Evolutionary conservation across 2,329 filamentous ascomycete species (phyloP), one percentile per base, ranked within the genome.

Genomic region (Penicillium palitans): DNA sequence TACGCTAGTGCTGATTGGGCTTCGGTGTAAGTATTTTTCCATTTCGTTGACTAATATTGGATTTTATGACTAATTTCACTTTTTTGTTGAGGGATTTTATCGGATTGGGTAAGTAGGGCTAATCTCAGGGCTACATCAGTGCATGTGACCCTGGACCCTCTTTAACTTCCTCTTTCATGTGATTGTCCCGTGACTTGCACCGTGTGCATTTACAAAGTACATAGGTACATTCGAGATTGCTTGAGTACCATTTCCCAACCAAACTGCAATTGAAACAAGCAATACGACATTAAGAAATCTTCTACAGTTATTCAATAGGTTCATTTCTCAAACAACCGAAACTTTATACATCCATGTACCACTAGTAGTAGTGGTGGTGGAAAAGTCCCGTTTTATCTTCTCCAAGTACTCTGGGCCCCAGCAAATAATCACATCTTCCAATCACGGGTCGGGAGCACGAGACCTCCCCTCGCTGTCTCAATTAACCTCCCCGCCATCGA

Each of bases 401-500:
- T 40, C 15, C 15, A 46, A 37, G 55, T 41, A 39, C 47, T 39
- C 65, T 59, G 48, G 63, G 65, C 45, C 51, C 46, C 39, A 61
- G 62, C 47, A 33, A 37, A 37, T 47, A 25, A 19, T 48, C 13
- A 4, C 24, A 24, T 63, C 59, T 65, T 65, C 68, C 67, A 69
- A 70, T 68, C 64, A 63, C 59, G 66, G 70, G 46, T 58, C 59
- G 59, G 59, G 62, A 63, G 70, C 72, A 73, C 72, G 71, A 73
- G 72, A 73, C 72, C 71, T 68, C 50, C 56, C 47, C 50, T 58
- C 52, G 58, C 61, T 61, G 42, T 29, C 55, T 62, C 53, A 46
- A 48, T 51, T 56, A 29, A 57, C 53, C 57, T 58, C 55, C 55
- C 55, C 55, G 55, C 55, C 55, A 54, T 54, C 29, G 37, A 39